Conservation (phyloP, 306 rosid species). For the Gastrolobium bilobum region DNA sequence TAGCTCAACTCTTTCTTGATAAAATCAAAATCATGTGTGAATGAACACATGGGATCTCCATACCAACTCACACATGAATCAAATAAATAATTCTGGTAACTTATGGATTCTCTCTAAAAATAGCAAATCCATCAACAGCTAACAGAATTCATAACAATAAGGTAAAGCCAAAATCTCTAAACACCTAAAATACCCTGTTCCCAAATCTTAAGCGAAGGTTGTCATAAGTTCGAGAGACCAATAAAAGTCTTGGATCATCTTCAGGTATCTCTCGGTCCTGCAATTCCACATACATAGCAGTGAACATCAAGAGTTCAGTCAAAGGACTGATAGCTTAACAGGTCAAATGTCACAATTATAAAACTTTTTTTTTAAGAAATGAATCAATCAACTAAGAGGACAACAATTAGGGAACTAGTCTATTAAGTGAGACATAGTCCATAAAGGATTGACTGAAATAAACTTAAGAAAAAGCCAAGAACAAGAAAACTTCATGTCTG, state of each 20-base stretch:
- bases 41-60: constrained; percentile 13
- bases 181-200: constrained; percentile 25
- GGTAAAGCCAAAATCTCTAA: constrained; percentile 16
- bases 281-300: constrained; percentile 28
- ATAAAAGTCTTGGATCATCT: constrained; percentile 81
- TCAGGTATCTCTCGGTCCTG: constrained; percentile 85
- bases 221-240: constrained; percentile 58
- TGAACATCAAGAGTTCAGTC: constrained; percentile 27
- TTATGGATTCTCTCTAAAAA: constrained; percentile 21
- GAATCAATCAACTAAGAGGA: constrained; percentile 1
- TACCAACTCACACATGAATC: constrained; percentile 35
- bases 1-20: constrained; percentile 24
- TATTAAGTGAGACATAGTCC: not conserved
- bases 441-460: not conserved
- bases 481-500: not conserved
- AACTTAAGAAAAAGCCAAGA: not conserved
- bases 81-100: constrained; percentile 32
- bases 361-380: not conserved
- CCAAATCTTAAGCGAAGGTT: constrained; percentile 57
- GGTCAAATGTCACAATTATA: not conserved
- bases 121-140: constrained; percentile 36
- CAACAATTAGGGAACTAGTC: not conserved
- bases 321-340: constrained; percentile 10
- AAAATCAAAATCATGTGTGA: constrained; percentile 32
- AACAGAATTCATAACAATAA: constrained; percentile 37